Evolutionary conservation across 345 rosid species (phyloP).

Genomic region (Arabidopsis arenosa): DNA sequence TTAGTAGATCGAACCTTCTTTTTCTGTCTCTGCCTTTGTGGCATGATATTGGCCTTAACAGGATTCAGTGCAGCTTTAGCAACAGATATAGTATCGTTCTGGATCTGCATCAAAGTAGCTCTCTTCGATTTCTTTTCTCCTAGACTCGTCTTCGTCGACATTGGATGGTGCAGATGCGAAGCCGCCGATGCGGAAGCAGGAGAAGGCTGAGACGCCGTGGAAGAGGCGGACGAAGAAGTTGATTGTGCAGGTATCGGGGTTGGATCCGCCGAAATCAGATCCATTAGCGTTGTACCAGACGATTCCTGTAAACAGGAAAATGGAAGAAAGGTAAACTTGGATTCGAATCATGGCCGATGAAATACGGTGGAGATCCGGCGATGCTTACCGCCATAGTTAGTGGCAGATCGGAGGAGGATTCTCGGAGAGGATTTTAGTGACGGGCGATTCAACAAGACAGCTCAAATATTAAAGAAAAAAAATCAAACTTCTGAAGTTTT

Average conservation of each 20-base stretch:
- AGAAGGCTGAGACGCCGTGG: slow-evolving; percentile 40
- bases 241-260: slow-evolving; percentile 52
- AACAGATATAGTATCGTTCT: slow-evolving; percentile 84
- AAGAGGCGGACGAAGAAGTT: slow-evolving; percentile 49
- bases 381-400: slow-evolving; percentile 47
- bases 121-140: slow-evolving; percentile 90
- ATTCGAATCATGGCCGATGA: slow-evolving; percentile 17
- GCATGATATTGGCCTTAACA: slow-evolving; percentile 72
- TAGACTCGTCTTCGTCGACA: slow-evolving; percentile 58
- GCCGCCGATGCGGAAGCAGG: slow-evolving; percentile 39
- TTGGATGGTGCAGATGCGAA: slow-evolving; percentile 41
- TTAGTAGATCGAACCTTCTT: slow-evolving; percentile 49
- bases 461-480: not conserved
- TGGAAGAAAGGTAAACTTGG: slow-evolving; percentile 5
- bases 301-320: slow-evolving; percentile 60
- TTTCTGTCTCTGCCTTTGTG: slow-evolving; percentile 71
- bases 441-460: slow-evolving; percentile 4
- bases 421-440: slow-evolving; percentile 31
- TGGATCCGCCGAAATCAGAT: slow-evolving; percentile 97
- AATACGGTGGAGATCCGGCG: slow-evolving; percentile 34
- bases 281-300: slow-evolving; percentile 93
- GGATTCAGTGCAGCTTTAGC: slow-evolving; percentile 87
- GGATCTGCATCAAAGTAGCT: slow-evolving; percentile 87
- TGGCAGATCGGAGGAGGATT: slow-evolving; percentile 37
- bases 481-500: not conserved